These are phyloP conservation scores for Fomitopsis schrenkii DNA, from an alignment of 1,284 basidiomycete genomes.

Conservation along the genomic window DNA sequence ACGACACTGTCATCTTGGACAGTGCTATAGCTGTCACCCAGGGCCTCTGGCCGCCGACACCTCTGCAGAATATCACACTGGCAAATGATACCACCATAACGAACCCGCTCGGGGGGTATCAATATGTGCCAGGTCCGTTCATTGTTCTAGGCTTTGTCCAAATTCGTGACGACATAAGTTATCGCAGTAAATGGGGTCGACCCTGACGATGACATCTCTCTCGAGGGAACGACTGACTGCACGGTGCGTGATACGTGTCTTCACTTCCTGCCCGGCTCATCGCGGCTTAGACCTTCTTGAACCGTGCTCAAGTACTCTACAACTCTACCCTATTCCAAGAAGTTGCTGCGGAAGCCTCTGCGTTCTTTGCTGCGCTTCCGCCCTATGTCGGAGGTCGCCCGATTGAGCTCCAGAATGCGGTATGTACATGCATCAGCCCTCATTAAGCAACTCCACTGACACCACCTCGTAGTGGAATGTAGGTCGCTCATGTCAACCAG, in stretches of 20 bases:
- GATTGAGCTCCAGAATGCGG: constrained; percentile 39
- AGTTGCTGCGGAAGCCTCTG: constrained; percentile 27
- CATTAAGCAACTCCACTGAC: neutral
- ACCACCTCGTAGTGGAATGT: constrained; percentile 31
- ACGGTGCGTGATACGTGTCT: constrained; percentile 23
- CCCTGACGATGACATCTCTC: constrained; percentile 35
- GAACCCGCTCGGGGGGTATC: constrained; percentile 48
- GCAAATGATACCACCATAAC: constrained; percentile 46
- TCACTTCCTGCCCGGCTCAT: neutral
- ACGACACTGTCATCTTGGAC: constrained; percentile 48
- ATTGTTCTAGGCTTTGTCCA: neutral
- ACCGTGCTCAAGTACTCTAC: constrained; percentile 27
- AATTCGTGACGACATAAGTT: neutral
- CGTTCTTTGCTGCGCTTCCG: constrained; percentile 38
- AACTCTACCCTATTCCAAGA: constrained; percentile 33
- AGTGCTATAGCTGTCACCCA: constrained; percentile 44
- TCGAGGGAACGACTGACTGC: constrained; percentile 45
- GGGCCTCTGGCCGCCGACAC: constrained; percentile 41
- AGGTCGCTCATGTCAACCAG: constrained; percentile 2
- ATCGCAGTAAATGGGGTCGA: constrained; percentile 40
- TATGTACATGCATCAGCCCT: constrained; percentile 10
- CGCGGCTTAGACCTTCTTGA: constrained; percentile 24
- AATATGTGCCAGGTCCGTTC: constrained; percentile 59
- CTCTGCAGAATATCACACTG: constrained; percentile 30
- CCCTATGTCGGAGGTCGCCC: constrained; percentile 39